Evolutionary conservation across 805 yeast genomes (phyloP), one percentile per base, ranked within the genome.

Genomic region (Wickerhamomyces mucosus): DNA sequence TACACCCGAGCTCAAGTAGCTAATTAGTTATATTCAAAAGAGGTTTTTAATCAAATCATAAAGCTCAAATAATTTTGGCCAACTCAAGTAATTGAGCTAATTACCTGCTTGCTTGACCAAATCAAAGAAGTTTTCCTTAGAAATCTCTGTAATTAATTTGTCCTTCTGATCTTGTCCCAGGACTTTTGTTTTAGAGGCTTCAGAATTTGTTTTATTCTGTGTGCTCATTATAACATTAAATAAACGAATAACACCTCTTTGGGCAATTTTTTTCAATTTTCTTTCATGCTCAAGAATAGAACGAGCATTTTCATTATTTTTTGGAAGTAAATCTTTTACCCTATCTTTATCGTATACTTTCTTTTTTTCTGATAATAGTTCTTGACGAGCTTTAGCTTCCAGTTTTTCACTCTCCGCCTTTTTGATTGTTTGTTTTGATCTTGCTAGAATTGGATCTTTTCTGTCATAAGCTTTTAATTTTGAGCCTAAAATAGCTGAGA

Each of bases 121-220:
- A 56, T 86, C 95, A 56, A 88, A 68, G 50, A 88, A 88, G 53
- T 75, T 82, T 51, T 86, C 95, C 54, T 88, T 89, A 5, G 95
- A 79, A 33, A 88, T 68, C 46, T 86, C 95, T 26, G 75, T 78
- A 45, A 78, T 67, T 37, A 78, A 53, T 38, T 75, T 72, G 42
- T 78, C 78, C 43, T 69, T 62, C 53, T 67, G 69, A 14, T 57
- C 59, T 34, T 48, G 54, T 16, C 60, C 48, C 27, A 58, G 45
- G 12, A 58, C 61, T 51, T 74, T 44, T 15, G 65, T 75, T 11
- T 59, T 59, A n/a, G 55, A 45, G 3, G 73, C 54, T 39, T 71
- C 79, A 32, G 62, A 61, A 18, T 56, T 61, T 3, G 85, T 72
- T 36, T 62, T 65, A 10, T 72, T 69, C 55, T 85, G 96, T 1